Percentiles rank a stretch among this genome's conserved stretches.
Evolutionary conservation across 163 green algal species (phyloP).

Genomic region (Prototheca cutis): DNA sequence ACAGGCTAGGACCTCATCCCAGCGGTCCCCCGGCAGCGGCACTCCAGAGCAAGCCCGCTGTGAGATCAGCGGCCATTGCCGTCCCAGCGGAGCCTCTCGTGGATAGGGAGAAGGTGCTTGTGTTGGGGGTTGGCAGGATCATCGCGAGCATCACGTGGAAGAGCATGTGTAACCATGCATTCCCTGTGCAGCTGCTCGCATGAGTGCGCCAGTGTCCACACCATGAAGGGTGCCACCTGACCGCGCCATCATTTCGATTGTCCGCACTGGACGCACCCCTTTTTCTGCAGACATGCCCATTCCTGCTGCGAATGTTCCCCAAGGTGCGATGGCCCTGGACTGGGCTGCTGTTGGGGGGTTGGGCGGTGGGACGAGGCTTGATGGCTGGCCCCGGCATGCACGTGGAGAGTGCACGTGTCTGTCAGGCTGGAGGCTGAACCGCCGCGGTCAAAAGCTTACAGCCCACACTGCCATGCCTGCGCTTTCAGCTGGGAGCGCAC

Average conservation of each 20-base stretch:
- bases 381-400: too few species aligned
- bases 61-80: conserved; percentile 12
- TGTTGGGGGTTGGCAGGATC: background rate
- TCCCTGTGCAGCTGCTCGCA: too few species aligned
- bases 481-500: conserved; percentile 31
- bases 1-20: conserved; percentile 1
- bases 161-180: too few species aligned
- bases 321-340: too few species aligned
- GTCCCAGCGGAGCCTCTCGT: conserved; percentile 20
- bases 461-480: background rate
- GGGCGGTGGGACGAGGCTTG: too few species aligned
- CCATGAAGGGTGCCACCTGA: too few species aligned
- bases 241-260: too few species aligned
- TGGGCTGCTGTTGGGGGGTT: too few species aligned
- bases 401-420: background rate
- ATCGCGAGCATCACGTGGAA: background rate
- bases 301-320: conserved; percentile 47
- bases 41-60: background rate
- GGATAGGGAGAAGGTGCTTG: conserved; percentile 27
- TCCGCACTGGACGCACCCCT: background rate
- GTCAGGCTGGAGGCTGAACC: background rate
- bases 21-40: too few species aligned
- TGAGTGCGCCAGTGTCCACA: too few species aligned
- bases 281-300: conserved; percentile 32
- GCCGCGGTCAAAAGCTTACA: background rate